Conservation (phyloP, 2,329 filamentous ascomycete species). For the Didymosphaeria variabile region DNA sequence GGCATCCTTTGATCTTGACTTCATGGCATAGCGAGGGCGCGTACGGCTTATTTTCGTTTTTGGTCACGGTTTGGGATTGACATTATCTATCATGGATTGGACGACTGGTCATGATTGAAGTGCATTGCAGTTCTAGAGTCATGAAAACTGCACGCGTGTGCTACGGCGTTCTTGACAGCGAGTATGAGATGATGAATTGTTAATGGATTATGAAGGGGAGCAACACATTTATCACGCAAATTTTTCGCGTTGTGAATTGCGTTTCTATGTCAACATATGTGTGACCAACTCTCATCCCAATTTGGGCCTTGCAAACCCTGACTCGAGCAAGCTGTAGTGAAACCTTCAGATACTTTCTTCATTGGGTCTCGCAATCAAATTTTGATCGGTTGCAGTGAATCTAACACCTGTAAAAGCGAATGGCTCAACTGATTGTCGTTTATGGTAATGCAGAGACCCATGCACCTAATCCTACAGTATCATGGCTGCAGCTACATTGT, state of each 20-base stretch:
- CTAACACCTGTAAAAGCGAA: too few relatives aligned
- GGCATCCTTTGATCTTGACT: conserved; percentile 5
- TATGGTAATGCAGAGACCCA: too few relatives aligned
- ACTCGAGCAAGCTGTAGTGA: conserved; percentile 14
- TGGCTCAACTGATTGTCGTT: too few relatives aligned
- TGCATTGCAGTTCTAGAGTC: background rate
- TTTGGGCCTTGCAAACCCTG: conserved; percentile 17
- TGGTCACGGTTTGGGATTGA: background rate
- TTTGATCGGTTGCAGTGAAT: too few relatives aligned
- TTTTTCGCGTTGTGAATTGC: background rate
- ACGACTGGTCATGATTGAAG: conserved; percentile 2
- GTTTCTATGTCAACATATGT: background rate
- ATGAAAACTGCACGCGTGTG: background rate
- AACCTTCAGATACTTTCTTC: too few relatives aligned
- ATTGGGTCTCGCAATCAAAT: too few relatives aligned
- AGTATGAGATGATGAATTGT: background rate
- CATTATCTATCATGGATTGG: background rate
- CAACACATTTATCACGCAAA: background rate
- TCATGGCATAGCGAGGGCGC: conserved; percentile 14
- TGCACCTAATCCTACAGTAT: too few relatives aligned
- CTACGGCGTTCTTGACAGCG: background rate
- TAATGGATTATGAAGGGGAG: background rate
- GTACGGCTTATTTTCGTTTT: background rate
- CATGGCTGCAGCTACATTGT: too few relatives aligned
- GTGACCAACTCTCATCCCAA: background rate